Conservation (phyloP, 2,329 filamentous ascomycete species). For the Stylonectria norvegica region DNA sequence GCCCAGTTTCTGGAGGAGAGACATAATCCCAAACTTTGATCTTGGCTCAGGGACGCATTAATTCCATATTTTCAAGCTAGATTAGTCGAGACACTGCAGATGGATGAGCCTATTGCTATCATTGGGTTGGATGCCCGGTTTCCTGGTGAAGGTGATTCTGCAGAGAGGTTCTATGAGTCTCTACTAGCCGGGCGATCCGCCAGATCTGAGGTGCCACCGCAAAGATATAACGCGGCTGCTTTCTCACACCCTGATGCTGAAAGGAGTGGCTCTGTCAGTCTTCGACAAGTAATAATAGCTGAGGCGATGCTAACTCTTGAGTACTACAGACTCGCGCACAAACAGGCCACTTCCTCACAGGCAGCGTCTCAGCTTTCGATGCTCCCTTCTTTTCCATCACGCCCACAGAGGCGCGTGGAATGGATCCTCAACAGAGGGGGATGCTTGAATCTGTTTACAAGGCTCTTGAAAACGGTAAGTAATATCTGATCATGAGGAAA, state of each 20-base stretch:
- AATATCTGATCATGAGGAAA: background rate
- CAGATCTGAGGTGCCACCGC: background rate
- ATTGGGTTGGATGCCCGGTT: background rate
- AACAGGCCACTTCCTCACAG: slow-evolving; percentile 31
- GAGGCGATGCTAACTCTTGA: background rate
- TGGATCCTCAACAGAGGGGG: background rate
- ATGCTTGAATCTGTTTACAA: slow-evolving; percentile 27
- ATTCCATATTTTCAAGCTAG: too few species aligned
- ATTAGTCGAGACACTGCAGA: too few species aligned
- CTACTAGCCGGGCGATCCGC: background rate
- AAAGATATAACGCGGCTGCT: background rate
- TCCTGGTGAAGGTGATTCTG: background rate
- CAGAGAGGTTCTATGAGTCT: background rate
- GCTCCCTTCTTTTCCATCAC: slow-evolving; percentile 36
- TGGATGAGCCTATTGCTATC: background rate
- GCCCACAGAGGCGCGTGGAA: slow-evolving; percentile 6
- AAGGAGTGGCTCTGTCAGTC: background rate
- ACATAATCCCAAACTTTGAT: too few species aligned
- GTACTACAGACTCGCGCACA: background rate
- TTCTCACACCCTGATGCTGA: background rate
- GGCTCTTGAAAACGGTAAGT: background rate
- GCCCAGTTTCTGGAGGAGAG: too few species aligned
- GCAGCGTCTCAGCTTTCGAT: slow-evolving; percentile 35
- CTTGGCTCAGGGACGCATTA: too few species aligned
- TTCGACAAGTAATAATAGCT: background rate